phyloP scores from a whole-genome alignment of 148 eudicot species.

The Fagopyrum esculentum region DNA sequence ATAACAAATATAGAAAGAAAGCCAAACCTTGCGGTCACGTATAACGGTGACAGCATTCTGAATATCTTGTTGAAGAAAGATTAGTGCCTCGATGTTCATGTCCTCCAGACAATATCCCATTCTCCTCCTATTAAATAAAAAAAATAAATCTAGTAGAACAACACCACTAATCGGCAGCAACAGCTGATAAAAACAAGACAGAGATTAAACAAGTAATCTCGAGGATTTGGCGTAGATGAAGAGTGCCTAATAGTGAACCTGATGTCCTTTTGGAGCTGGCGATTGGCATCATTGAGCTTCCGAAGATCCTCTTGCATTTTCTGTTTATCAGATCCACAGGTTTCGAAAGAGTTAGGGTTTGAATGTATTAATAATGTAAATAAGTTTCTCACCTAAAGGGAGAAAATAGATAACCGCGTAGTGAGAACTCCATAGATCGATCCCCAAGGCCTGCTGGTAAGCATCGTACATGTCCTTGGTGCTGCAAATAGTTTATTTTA shows the following conservation, averaged over 20 bases:
- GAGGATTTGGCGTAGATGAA: background rate
- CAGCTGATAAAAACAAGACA: background rate
- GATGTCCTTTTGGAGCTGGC: slow-evolving; percentile 30
- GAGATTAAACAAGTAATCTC: background rate
- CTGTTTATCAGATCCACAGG: slow-evolving; percentile 30
- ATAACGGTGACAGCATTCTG: background rate
- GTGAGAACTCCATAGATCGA: slow-evolving; percentile 75
- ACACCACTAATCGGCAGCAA: background rate
- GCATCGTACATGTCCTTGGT: slow-evolving; percentile 53
- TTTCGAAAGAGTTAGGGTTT: background rate
- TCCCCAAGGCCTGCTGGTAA: slow-evolving; percentile 44
- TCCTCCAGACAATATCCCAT: slow-evolving; percentile 13
- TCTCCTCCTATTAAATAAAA: background rate
- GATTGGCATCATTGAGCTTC: slow-evolving; percentile 55
- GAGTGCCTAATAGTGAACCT: background rate
- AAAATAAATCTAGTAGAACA: background rate
- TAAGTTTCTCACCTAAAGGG: background rate
- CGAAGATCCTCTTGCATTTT: slow-evolving; percentile 73
- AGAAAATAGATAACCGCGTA: slow-evolving; percentile 41
- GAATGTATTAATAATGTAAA: background rate
- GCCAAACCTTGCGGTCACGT: background rate
- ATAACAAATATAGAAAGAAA: background rate
- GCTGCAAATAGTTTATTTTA: slow-evolving; percentile 21
- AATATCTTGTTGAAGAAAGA: slow-evolving; percentile 9
- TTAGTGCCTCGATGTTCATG: background rate